Conservation (phyloP, 306 rosid genomes). For the Cicer bijugum region DNA sequence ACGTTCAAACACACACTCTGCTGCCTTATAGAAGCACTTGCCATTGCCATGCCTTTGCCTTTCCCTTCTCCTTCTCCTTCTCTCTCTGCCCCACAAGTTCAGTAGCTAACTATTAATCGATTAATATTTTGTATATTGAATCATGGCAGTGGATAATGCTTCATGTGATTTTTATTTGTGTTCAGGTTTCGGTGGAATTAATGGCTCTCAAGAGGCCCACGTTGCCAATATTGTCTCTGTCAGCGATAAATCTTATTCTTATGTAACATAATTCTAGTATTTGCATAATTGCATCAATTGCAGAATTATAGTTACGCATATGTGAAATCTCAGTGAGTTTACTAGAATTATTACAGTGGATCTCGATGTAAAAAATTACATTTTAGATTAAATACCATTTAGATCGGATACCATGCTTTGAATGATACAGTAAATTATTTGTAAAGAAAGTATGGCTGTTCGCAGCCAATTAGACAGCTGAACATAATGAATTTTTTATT, state of each 20-base stretch:
- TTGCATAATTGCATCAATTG: too few species aligned
- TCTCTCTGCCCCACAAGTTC: neutral
- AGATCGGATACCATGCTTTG: too few species aligned
- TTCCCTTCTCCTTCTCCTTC: neutral
- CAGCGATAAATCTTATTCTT: neutral
- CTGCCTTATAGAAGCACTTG: constrained; percentile 46
- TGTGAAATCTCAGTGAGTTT: neutral
- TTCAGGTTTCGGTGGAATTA: neutral
- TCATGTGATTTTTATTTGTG: neutral
- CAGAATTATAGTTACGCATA: neutral
- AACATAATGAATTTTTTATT: neutral
- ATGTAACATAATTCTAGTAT: too few species aligned
- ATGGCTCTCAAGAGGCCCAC: constrained; percentile 28
- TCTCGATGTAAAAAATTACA: too few species aligned
- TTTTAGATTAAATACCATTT: too few species aligned
- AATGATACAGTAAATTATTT: too few species aligned
- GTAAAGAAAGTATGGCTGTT: neutral
- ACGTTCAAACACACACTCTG: constrained; percentile 35
- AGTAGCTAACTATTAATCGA: neutral
- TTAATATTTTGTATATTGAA: neutral
- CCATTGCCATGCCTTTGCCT: constrained; percentile 49
- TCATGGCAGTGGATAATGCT: constrained; percentile 7
- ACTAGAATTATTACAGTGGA: too few species aligned
- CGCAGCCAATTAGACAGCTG: neutral
- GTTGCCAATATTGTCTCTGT: neutral